These are phyloP conservation scores for Omphalotus olearius DNA, from an alignment of 1,284 basidiomycete genomes.

Conservation along the genomic window DNA sequence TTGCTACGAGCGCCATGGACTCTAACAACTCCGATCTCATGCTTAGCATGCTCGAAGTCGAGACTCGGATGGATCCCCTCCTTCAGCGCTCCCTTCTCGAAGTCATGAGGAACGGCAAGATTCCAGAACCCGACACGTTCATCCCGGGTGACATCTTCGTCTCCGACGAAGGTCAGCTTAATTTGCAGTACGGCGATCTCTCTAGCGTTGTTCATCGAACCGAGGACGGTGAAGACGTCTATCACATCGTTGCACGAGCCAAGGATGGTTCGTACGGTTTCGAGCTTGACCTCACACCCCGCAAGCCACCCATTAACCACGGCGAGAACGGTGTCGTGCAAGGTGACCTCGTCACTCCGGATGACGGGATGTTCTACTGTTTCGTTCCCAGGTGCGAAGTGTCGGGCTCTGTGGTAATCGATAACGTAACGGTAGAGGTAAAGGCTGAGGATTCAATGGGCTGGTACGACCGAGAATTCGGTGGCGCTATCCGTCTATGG, in stretches of 20 bases:
- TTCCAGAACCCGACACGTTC: slow-evolving; percentile 1
- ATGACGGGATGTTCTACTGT: slow-evolving; percentile 3
- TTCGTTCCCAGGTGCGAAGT: slow-evolving; percentile 2
- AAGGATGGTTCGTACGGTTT: slow-evolving; percentile 3
- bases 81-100: not conserved
- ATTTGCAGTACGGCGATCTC: not conserved
- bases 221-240: not conserved
- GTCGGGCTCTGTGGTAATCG: not conserved
- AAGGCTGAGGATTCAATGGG: not conserved
- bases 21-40: not conserved
- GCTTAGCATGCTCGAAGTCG: not conserved
- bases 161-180: not conserved
- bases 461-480: slow-evolving; percentile 5
- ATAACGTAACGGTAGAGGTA: not conserved
- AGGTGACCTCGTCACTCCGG: not conserved
- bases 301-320: slow-evolving; percentile 2
- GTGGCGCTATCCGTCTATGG: not conserved
- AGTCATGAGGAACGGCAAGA: not conserved
- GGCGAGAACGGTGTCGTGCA: not conserved
- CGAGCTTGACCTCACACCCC: not conserved
- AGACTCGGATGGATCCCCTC: slow-evolving; percentile 1
- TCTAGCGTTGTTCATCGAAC: not conserved
- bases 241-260: not conserved
- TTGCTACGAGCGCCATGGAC: slow-evolving; percentile 5
- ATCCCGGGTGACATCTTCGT: not conserved